Base-by-base conservation (phyloP, 2,329 filamentous ascomycete species). In the Phialophora chinensis region DNA sequence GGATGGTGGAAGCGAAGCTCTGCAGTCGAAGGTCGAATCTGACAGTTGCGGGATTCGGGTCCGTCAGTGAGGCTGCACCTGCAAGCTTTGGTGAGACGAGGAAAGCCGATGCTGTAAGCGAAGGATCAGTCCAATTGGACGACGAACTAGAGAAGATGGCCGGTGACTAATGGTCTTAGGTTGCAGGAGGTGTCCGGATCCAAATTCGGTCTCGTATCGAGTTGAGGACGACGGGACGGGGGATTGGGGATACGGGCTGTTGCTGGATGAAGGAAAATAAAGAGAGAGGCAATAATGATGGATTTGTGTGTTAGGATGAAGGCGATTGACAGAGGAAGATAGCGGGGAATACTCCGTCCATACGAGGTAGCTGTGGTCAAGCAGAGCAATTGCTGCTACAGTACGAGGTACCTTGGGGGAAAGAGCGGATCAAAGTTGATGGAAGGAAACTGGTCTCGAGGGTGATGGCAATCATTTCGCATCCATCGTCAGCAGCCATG, bases 21-120 rank as follows among this genome's bases (percentile, higher is more conserved):
- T 42, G 33, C 5, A 44, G 38, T 14, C 23, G 49, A 55, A 50
- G 53, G 52, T 31, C 23, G 35, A 29, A 38, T 31, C 42, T 52
- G 61, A 50, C 38, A 17, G 27, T 33, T 12, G 44, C 17, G 35
- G 47, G 25, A 20, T 38, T 53, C 20, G 59, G 20, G 27, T 27
- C 47, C 7, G 27, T 11, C 38, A 8, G 12, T 42, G 33, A 61
- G 49, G 33, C 59, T 61, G 59, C 47, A 35, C 10, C 20, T 25
- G 3, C 10, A 52, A 23, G 38, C 17, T 4, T 4, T 35, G 42
- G 38, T 60, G 57, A 42, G 59, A 55, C 29, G 53, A 55, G n/a
- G 27, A 29, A 55, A 55, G 29, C 53, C 53, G 29, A 55, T 29
- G 27, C 25, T 14, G 29, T 55, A 55, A 55, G 53, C 53, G 53